Evolutionary conservation across 768 basidiomycete species (phyloP).

Genomic region (Termitomyces sp.): DNA sequence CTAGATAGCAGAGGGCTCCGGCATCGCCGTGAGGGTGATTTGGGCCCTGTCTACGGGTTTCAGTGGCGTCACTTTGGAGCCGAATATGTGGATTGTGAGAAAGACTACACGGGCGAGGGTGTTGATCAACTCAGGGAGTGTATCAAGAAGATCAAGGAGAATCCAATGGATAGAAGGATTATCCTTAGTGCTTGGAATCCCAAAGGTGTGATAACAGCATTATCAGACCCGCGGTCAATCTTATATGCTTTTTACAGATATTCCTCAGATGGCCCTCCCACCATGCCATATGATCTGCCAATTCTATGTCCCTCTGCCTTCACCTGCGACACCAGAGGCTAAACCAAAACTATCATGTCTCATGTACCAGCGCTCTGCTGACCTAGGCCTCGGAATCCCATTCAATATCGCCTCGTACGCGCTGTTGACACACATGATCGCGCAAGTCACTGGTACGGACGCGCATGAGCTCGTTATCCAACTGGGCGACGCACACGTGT

Average conservation of each 20-base stretch:
- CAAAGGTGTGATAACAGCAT: slow-evolving; percentile 55
- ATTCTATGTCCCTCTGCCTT: slow-evolving; percentile 92
- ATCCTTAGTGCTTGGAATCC: slow-evolving; percentile 98
- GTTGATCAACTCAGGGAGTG: slow-evolving; percentile 91
- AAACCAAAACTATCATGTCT: slow-evolving; percentile 84
- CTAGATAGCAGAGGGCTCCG: slow-evolving; percentile 80
- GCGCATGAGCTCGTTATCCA: slow-evolving; percentile 91
- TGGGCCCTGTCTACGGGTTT: slow-evolving; percentile 97
- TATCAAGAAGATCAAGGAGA: slow-evolving; percentile 86
- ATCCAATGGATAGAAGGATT: slow-evolving; percentile 91
- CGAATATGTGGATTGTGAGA: slow-evolving; percentile 66
- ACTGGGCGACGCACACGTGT: slow-evolving; percentile 97
- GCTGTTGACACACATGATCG: slow-evolving; percentile 95
- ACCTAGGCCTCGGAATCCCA: slow-evolving; percentile 94
- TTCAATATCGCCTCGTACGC: slow-evolving; percentile 99
- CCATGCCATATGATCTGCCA: slow-evolving; percentile 99
- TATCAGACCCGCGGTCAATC: background rate
- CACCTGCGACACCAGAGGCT: slow-evolving; percentile 35
- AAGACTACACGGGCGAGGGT: slow-evolving; percentile 75
- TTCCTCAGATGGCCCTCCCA: slow-evolving; percentile 91
- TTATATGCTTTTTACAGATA: slow-evolving; percentile 46
- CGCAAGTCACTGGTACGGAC: slow-evolving; percentile 82
- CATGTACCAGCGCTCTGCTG: slow-evolving; percentile 97
- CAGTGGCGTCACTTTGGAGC: slow-evolving; percentile 97
- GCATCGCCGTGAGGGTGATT: slow-evolving; percentile 82